Evolutionary conservation across 2,329 filamentous ascomycete genomes (phyloP), one percentile per base, ranked within the genome.

Genomic region (Aspergillus novoparasiticus): DNA sequence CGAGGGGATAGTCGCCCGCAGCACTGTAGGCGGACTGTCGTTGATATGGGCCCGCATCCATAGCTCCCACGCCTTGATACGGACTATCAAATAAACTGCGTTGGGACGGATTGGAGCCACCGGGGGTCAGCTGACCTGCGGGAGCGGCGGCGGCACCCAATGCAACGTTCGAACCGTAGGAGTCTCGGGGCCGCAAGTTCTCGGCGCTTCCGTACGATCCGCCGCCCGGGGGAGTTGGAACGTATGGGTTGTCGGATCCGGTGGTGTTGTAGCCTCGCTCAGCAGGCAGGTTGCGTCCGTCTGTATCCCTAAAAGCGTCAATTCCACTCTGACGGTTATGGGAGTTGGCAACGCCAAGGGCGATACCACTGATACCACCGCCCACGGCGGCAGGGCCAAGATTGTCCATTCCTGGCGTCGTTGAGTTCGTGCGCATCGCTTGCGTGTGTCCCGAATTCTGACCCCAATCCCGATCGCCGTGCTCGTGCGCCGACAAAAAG

Each of bases 321-420:
- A 89, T 69, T 28, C 88, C 89, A 76, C 88, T 89, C 68, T 90
- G 85, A 65, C 88, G 82, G 65, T 86, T 83, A 77, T 89, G 86
- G 58, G 83, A 83, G 69, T 89, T 88, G 57, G 89, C 89, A 56
- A 90, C 86, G 60, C 82, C 86, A 70, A 88, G 83, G 45, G 90
- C 89, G 64, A 91, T 86, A 60, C 88, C 89, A 34, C 88, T 83
- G 76, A 92, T 87, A 61, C 88, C 89, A 69, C 88, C 89, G 26
- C 81, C 82, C 30, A 84, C 82, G 19, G 89, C 86, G 45, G 81
- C 76, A 57, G 86, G 82, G 64, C 89, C 84, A 67, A 89, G 86
- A 74, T 92, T 91, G 78, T 92, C 89, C 64, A 86, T 84, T 39
- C 87, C 89, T 2, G 87, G 87, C 1, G 88, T 90, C 50, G 75